phyloP scores from a whole-genome alignment of 257 asterid species.

The Verbena officinalis region DNA sequence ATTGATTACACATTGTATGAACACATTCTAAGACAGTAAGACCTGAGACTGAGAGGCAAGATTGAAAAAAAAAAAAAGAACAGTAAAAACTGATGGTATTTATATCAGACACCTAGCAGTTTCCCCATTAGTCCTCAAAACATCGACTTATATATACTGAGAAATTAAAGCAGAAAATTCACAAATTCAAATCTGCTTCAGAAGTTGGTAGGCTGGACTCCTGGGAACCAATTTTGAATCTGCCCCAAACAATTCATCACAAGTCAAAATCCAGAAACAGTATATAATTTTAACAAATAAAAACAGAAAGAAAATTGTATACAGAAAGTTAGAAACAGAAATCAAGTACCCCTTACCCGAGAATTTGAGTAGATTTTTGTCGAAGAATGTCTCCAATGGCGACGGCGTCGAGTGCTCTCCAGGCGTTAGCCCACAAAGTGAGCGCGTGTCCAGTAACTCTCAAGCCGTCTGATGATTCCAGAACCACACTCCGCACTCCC shows the following conservation, averaged over 20 bases:
- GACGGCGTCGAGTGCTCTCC: slow-evolving; percentile 69
- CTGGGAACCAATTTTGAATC: slow-evolving; percentile 35
- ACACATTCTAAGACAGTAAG: no score
- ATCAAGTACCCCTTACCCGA: slow-evolving; percentile 36
- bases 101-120: neutral
- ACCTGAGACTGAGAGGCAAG: neutral
- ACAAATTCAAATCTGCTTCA: slow-evolving; percentile 27
- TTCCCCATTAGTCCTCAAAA: neutral
- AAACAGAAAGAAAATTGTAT: neutral
- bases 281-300: neutral
- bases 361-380: slow-evolving; percentile 36
- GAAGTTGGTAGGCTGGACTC: slow-evolving; percentile 36
- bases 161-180: slow-evolving; percentile 20
- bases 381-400: slow-evolving; percentile 61
- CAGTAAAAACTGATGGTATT: neutral
- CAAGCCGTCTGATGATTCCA: slow-evolving; percentile 58
- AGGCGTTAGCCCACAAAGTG: slow-evolving; percentile 58
- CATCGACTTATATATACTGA: neutral
- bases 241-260: neutral
- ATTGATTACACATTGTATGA: neutral
- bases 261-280: neutral
- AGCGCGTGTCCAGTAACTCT: slow-evolving; percentile 62
- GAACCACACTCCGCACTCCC: slow-evolving; percentile 54
- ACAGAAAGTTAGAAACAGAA: slow-evolving; percentile 23
- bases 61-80: neutral